Evolutionary conservation across 768 basidiomycete species (phyloP), one percentile per base, ranked within the genome.

Genomic region (Leccinellum rugosiceps): DNA sequence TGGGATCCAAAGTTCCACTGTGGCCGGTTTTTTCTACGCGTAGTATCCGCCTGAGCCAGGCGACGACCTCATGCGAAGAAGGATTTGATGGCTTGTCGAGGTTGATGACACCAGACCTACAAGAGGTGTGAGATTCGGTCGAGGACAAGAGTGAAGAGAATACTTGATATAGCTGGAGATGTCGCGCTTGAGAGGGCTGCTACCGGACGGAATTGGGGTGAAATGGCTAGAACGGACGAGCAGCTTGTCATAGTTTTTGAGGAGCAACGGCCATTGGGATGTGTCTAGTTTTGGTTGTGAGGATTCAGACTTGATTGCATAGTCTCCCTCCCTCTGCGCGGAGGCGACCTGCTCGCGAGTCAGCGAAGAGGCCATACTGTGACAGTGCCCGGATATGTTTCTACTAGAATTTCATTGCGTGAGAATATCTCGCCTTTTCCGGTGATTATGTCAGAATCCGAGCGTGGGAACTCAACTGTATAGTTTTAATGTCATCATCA

Each of bases 1-100:
- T 99, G 49, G 97, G 97, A 73, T 99, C 97, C 48, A 99, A 83
- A 45, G 97, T 99, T 63, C 97, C 97, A 58, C 94, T 97, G 76
- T 99, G 97, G 43, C 97, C 97, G 0, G 97, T 99, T 77, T 99
- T 98, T 75, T 98, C 97, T 25, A 90, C 93, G 21, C 95, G 87
- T 53, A 99, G 75, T 62, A 99, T 99, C n/a, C 97, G 85, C 65
- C 95, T 84, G 61, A 99, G 77, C 97, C 97, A 99, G 15, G 97
- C 97, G 63, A 99, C 97, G 53, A 99, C 97, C 80, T 99, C 97
- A 74, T 99, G 97, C 5, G 95, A 96, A 17, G 95, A 97, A 4
- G 96, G 96, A 76, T 98, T 99, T 31, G 96, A 98, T 23, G 97
- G 97, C 71, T 99, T 99, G 83, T 99, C 97, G 63, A 99, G 81